A percentile compares a stretch with the other conserved stretches of the same genome.
Conservation (phyloP, 225 moss, liverwort and hornwort genomes). For the Anthoceros angustus region DNA sequence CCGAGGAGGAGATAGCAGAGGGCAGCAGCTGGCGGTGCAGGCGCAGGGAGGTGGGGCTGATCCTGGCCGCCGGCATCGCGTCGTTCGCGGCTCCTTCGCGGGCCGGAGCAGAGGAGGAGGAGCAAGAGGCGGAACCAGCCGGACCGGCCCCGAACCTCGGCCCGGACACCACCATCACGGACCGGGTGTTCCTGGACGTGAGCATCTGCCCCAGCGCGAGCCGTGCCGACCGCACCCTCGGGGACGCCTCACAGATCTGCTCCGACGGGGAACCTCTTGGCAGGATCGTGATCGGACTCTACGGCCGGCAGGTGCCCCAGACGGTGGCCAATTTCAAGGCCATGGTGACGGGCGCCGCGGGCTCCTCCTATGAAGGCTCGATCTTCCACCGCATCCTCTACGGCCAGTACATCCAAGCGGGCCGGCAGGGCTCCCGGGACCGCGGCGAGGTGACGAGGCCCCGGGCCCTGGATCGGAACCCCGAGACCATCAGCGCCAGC, state of each 20-base stretch:
- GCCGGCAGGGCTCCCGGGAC: slow-evolving; percentile 71
- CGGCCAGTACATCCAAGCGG: slow-evolving; percentile 83
- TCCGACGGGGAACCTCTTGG: slow-evolving; percentile 61
- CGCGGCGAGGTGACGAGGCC: slow-evolving; percentile 62
- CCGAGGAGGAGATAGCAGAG: background rate
- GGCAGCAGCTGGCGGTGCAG: background rate
- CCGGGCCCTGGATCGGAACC: slow-evolving; percentile 50
- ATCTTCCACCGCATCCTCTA: slow-evolving; percentile 73
- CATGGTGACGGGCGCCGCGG: slow-evolving; percentile 63
- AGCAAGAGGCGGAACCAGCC: background rate
- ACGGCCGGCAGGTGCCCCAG: slow-evolving; percentile 86
- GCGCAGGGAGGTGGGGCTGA: background rate
- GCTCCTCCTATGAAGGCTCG: slow-evolving; percentile 75
- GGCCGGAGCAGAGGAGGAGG: background rate
- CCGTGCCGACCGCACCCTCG: slow-evolving; percentile 73
- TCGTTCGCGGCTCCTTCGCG: background rate
- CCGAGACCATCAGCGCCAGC: slow-evolving; percentile 54
- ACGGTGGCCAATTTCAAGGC: slow-evolving; percentile 82
- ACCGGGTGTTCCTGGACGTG: slow-evolving; percentile 66
- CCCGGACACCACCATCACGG: slow-evolving; percentile 71
- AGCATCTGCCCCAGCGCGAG: slow-evolving; percentile 64
- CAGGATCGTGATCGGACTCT: slow-evolving; percentile 83
- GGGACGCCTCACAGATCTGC: slow-evolving; percentile 75
- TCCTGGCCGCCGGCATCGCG: background rate
- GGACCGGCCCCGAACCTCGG: background rate